Evolutionary conservation across 148 eudicot genomes (phyloP).

Genomic region (Mesembryanthemum crystallinum): DNA sequence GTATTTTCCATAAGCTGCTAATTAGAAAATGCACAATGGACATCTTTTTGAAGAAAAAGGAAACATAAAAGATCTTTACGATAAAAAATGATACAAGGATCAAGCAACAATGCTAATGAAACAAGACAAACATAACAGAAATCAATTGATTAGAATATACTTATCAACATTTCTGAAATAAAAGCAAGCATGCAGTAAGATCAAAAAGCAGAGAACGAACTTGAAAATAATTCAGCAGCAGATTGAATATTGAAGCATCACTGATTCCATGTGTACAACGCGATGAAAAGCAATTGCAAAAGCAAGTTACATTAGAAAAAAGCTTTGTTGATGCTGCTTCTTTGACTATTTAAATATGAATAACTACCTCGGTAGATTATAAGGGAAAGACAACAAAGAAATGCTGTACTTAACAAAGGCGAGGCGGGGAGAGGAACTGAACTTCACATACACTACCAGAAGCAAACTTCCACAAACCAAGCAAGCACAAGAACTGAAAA

Average conservation of each 20-base stretch:
- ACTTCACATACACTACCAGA: not conserved
- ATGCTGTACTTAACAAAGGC: not conserved
- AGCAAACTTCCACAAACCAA: not conserved
- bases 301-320: not conserved
- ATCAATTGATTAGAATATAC: not conserved
- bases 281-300: not conserved
- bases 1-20: slow-evolving; percentile 19
- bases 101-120: too few species aligned
- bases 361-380: not conserved
- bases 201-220: not conserved
- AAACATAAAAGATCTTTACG: not conserved
- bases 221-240: not conserved
- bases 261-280: too few species aligned
- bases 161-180: not conserved
- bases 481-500: not conserved
- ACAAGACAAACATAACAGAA: not conserved
- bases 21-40: slow-evolving; percentile 8
- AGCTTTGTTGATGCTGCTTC: not conserved
- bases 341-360: not conserved
- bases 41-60: not conserved
- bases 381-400: not conserved
- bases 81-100: not conserved
- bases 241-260: not conserved
- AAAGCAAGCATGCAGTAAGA: not conserved
- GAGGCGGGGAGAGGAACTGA: not conserved